Base-by-base conservation (phyloP, 768 basidiomycete species). In the Suillus discolor region DNA sequence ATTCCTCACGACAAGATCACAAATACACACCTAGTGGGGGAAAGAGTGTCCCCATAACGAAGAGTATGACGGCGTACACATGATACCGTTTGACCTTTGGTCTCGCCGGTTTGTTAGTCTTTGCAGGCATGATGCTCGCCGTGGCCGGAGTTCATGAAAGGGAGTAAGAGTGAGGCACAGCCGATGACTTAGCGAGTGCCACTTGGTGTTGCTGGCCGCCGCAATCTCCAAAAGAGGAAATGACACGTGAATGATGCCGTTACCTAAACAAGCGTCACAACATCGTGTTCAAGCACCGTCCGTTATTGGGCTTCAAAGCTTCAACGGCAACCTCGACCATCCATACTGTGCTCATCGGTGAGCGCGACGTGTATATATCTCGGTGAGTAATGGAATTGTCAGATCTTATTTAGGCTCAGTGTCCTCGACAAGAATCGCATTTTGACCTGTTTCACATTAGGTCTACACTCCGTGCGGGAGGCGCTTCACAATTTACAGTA, bases 1-100 rank as follows among this genome's bases (percentile, higher is more conserved):
- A 61, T 18, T 44, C 15, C 34, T 11, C 34, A 53, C 7, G 51
- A 53, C 25, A 13, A 13, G 38, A 5, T n/a, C 2, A 18, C 13
- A 20, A 3, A 45, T 18, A 74, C 85, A 62, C 57, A 96, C 96
- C 96, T 36, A 98, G 83, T 36, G 96, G 96, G 11, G 96, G 96
- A 65, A 98, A 87, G 61, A 98, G 82, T 1, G 93, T 91, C n/a
- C 96, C 96, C 65, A 93, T 77, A 61, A 97, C 86, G 78, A 95
- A 96, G 41, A 98, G 84, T 13, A 96, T 45, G 65, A 91, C 87
- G 16, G 88, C 80, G 75, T 90, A 97, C 36, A 89, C 94, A 82
- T 97, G 94, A 73, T 93, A 84, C 49, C 84, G 84, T 74, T 83
- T 87, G 31, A 71, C 28, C 65, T 77, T 72, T 20, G 94, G 92